Percentiles rank a stretch among this genome's conserved stretches.
phyloP scores from a whole-genome alignment of 129 eudicot species.

The Mikania micrantha region DNA sequence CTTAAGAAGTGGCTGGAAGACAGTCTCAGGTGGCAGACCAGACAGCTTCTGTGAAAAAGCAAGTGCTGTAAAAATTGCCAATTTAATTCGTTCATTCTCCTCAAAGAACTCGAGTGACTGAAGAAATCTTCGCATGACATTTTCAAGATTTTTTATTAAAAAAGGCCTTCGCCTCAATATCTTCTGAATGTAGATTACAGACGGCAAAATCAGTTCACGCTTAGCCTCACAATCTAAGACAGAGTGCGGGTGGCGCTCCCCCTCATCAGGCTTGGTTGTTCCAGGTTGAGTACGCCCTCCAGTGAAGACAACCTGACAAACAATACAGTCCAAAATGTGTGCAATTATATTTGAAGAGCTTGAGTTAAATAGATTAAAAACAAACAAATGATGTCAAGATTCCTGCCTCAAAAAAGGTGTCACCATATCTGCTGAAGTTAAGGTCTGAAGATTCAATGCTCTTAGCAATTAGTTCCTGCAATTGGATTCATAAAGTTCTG shows the following conservation, averaged over 20 bases:
- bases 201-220: constrained; percentile 83
- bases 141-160: constrained; percentile 91
- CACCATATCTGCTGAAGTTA: constrained; percentile 95
- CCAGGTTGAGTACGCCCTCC: constrained; percentile 99
- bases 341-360: background rate
- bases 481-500: background rate
- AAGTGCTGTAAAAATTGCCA: constrained; percentile 94
- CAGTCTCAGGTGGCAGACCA: constrained; percentile 95
- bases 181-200: constrained; percentile 89
- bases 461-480: constrained; percentile 97
- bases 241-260: constrained; percentile 85
- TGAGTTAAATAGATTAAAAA: background rate
- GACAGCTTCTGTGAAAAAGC: constrained; percentile 97
- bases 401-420: constrained; percentile 92
- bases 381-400: background rate
- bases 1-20: constrained; percentile 94
- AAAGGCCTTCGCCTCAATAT: constrained; percentile 87
- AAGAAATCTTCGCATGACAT: constrained; percentile 86
- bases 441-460: constrained; percentile 92
- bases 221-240: constrained; percentile 72
- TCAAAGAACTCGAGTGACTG: constrained; percentile 96
- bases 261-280: constrained; percentile 93
- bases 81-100: constrained; percentile 84
- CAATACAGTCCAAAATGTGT: background rate
- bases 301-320: constrained; percentile 76